These are phyloP conservation scores for Extremus antarcticus DNA, from an alignment of 495 filamentous ascomycete species.

Conservation along the genomic window DNA sequence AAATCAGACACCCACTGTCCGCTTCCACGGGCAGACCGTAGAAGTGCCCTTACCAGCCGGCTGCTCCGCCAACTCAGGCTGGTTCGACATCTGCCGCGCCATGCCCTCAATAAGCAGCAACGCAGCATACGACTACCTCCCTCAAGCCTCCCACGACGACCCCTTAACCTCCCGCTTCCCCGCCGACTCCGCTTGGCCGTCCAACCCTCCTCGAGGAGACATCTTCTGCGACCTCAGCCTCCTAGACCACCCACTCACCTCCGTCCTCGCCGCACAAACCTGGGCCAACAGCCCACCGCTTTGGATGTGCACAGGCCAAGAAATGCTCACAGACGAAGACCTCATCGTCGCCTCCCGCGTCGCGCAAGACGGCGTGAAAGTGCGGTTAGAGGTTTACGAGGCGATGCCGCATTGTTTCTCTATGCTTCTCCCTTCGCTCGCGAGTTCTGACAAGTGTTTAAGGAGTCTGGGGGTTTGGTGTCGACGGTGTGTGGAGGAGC, in stretches of 20 bases:
- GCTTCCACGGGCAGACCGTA: conserved; percentile 55
- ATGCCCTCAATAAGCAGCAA: conserved; percentile 59
- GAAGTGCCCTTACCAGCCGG: conserved; percentile 60
- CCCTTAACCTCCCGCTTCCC: conserved; percentile 33
- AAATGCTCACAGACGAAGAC: conserved; percentile 66
- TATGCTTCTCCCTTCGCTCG: conserved; percentile 45
- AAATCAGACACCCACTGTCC: conserved; percentile 31
- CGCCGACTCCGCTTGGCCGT: conserved; percentile 62
- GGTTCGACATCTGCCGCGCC: conserved; percentile 66
- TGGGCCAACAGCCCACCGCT: conserved; percentile 65
- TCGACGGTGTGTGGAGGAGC: conserved; percentile 32
- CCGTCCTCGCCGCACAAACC: conserved; percentile 46
- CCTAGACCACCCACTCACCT: conserved; percentile 64
- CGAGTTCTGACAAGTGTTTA: conserved; percentile 42
- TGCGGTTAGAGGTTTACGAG: conserved; percentile 67
- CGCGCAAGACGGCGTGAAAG: conserved; percentile 47
- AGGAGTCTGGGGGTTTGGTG: conserved; percentile 50
- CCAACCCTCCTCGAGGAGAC: conserved; percentile 53
- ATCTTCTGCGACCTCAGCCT: conserved; percentile 55
- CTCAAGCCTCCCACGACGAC: conserved; percentile 30
- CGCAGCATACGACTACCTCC: conserved; percentile 64
- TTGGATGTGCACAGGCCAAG: conserved; percentile 65
- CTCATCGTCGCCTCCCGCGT: conserved; percentile 50
- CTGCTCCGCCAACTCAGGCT: conserved; percentile 53
- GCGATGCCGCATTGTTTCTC: conserved; percentile 86